A percentile compares a stretch with the other conserved stretches of the same genome.
phyloP scores from a whole-genome alignment of 441 rosid genomes.

The Adansonia gregorii region DNA sequence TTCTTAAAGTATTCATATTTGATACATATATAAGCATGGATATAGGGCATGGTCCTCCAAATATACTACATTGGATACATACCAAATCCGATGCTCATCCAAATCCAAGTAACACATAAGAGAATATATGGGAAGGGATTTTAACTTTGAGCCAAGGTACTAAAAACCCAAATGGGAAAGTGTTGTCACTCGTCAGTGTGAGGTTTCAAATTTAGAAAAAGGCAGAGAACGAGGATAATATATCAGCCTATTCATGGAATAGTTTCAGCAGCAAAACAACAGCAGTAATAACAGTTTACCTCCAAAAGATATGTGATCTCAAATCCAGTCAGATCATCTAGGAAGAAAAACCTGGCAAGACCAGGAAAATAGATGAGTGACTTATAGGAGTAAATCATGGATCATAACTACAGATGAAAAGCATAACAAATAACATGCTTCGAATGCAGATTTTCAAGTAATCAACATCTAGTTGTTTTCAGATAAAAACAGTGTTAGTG shows the following conservation, averaged over 20 bases:
- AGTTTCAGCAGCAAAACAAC: background rate
- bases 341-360: slow-evolving; percentile 79
- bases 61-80: no score
- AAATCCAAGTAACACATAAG: no score
- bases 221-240: background rate
- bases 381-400: background rate
- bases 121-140: no score
- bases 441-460: background rate
- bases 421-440: background rate
- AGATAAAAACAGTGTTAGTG: background rate
- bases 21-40: no score
- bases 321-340: slow-evolving; percentile 93
- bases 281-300: slow-evolving; percentile 44
- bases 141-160: background rate
- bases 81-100: no score
- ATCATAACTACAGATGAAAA: background rate
- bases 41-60: no score
- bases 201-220: background rate
- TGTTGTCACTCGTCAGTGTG: background rate
- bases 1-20: no score
- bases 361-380: slow-evolving; percentile 10
- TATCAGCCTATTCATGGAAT: background rate
- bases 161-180: background rate
- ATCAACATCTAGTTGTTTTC: background rate
- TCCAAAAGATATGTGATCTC: slow-evolving; percentile 87